These are phyloP conservation scores for Neoboletus subvelutipes DNA, from an alignment of 768 basidiomycete genomes.

Conservation along the genomic window DNA sequence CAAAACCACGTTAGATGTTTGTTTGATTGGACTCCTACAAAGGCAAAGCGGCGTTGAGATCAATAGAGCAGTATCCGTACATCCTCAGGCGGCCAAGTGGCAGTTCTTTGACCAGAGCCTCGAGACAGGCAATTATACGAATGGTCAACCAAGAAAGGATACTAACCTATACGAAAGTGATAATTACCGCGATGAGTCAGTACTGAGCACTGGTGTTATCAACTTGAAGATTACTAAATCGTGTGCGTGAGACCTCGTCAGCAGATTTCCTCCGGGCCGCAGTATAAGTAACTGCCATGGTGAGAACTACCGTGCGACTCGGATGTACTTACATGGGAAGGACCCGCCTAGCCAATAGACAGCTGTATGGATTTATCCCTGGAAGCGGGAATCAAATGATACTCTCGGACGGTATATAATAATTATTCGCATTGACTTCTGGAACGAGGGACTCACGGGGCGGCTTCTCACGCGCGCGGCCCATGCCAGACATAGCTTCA, in stretches of 20 bases:
- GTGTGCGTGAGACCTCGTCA: neutral
- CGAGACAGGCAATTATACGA: neutral
- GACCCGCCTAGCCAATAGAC: neutral
- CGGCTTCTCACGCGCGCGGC: no score
- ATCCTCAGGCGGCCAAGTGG: no score
- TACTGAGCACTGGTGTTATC: neutral
- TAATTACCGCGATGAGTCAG: neutral
- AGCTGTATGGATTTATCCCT: neutral
- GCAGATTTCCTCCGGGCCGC: neutral
- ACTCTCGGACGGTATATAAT: neutral
- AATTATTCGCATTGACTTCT: neutral
- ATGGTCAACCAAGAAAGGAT: neutral
- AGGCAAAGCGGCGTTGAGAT: no score
- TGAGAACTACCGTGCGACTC: neutral
- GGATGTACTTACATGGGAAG: neutral
- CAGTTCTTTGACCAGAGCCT: no score
- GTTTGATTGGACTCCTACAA: neutral
- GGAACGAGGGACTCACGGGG: no score
- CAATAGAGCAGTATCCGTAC: no score
- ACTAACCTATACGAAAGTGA: no score
- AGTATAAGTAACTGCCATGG: neutral
- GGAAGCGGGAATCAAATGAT: neutral
- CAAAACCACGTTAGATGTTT: neutral
- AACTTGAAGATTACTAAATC: neutral
- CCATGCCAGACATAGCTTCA: neutral